Percentiles rank a stretch among this genome's conserved stretches.
Conservation (phyloP, 441 rosid genomes). For the Bruguiera hainesii region DNA sequence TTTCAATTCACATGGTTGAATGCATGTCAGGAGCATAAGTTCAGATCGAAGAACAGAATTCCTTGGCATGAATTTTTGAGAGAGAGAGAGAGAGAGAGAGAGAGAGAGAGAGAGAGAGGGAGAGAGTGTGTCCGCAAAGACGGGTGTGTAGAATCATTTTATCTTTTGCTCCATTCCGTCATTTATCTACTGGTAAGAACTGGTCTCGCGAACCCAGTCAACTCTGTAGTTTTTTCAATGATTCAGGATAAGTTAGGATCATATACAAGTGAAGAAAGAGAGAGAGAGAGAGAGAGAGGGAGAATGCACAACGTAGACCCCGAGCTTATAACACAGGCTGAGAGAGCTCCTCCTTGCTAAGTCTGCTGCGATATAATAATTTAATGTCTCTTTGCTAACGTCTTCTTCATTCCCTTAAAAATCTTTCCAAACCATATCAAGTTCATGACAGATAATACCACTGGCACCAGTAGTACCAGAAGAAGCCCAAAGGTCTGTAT, state of each 20-base stretch:
- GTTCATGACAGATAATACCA: constrained; percentile 31
- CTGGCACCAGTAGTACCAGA: constrained; percentile 34
- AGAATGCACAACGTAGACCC: constrained; percentile 2
- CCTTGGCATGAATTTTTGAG: no score
- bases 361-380: background rate
- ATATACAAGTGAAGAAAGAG: constrained; percentile 1
- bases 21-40: no score
- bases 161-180: no score
- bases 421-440: constrained; percentile 46
- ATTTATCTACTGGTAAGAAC: no score
- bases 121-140: no score
- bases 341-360: background rate
- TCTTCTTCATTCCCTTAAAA: constrained; percentile 39
- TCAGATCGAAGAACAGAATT: no score
- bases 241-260: background rate
- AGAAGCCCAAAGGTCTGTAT: constrained; percentile 31
- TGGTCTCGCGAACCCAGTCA: no score
- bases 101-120: no score
- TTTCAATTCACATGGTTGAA: no score
- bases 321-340: background rate
- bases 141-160: no score
- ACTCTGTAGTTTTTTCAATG: no score
- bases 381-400: constrained; percentile 37
- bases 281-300: background rate
- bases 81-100: no score